phyloP scores from a whole-genome alignment of 2,329 filamentous ascomycete genomes.

The Fusarium floridanum region DNA sequence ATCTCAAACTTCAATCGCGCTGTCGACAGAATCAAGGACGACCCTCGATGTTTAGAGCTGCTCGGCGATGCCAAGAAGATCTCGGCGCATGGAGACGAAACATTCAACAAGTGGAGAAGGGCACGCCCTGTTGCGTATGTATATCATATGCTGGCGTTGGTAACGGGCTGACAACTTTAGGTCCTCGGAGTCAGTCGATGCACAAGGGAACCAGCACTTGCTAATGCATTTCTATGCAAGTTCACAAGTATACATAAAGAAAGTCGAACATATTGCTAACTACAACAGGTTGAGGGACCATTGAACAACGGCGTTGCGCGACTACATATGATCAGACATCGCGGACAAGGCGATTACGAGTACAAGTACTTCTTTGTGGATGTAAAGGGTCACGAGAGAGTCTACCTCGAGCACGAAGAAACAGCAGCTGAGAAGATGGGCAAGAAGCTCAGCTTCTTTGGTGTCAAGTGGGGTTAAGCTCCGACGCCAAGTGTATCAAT shows the following conservation, averaged over 20 bases:
- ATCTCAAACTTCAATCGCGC: constrained; percentile 90
- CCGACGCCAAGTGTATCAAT: neutral
- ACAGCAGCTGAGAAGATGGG: constrained; percentile 51
- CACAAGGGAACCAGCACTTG: constrained; percentile 82
- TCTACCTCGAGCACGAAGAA: constrained; percentile 75
- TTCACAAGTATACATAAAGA: neutral
- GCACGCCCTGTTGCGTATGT: constrained; percentile 71
- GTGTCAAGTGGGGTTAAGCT: constrained; percentile 67
- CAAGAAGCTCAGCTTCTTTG: constrained; percentile 69
- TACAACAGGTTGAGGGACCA: constrained; percentile 78
- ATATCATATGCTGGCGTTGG: neutral
- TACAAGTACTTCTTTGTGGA: constrained; percentile 87
- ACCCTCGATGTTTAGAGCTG: constrained; percentile 77
- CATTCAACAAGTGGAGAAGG: constrained; percentile 83
- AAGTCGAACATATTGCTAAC: constrained; percentile 8
- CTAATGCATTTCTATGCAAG: constrained; percentile 86
- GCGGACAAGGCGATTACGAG: constrained; percentile 75
- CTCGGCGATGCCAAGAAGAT: constrained; percentile 84
- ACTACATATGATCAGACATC: constrained; percentile 80
- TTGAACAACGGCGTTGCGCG: constrained; percentile 78
- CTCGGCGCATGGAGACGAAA: constrained; percentile 83
- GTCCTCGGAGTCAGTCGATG: constrained; percentile 77
- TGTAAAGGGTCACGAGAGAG: constrained; percentile 75
- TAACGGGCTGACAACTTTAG: constrained; percentile 60
- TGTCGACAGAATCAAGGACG: constrained; percentile 81